Evolutionary conservation across 805 yeast genomes (phyloP), one percentile per base, ranked within the genome.

Genomic region (Candida maris): DNA sequence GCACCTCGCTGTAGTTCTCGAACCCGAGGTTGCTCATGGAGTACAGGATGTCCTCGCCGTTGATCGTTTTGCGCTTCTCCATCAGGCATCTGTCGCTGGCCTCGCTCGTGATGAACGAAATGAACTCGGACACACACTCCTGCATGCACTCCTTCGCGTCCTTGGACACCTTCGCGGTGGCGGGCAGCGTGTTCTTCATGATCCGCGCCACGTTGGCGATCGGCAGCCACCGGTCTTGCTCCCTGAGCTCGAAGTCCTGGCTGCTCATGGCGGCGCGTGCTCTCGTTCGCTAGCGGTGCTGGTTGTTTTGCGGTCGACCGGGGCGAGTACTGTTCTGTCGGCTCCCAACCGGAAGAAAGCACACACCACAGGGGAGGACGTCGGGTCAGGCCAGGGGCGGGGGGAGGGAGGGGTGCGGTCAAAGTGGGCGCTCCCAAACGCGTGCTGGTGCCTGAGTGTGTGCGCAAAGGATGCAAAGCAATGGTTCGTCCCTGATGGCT

Each of bases 111-210:
- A 79, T 73, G 57, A 79, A 79, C 7, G 82, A 74, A 22, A 79
- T 81, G 56, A 78, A 79, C 56, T 79, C 85, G 18, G 49, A 45
- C 12, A 48, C 52, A 51, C 84, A 79, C 51, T 80, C 85, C 57
- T 80, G 86, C 62, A 80, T 77, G 46, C 85, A 77, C 48, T 81
- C 89, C 51, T 82, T 81, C 28, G 89, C 84, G 50, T 83, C 93
- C 51, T 82, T 83, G 16, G 87, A 79, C 1, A 83, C 78, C 51
- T 83, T 83, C 8, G 89, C 91, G 24, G 80, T 77, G 9, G 70
- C 62, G 3, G 93, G 91, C 20, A 83, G 62, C 2, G 91, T 81
- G 38, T 63, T 68, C 52, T 84, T 84, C 91, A 83, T 84, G 34
- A 84, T 74, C 35, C 91, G 65, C n/a, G 83, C 81, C 41, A 77